Evolutionary conservation across 306 rosid genomes (phyloP), one percentile per base, ranked within the genome.

Genomic region (Luffa aegyptiaca): DNA sequence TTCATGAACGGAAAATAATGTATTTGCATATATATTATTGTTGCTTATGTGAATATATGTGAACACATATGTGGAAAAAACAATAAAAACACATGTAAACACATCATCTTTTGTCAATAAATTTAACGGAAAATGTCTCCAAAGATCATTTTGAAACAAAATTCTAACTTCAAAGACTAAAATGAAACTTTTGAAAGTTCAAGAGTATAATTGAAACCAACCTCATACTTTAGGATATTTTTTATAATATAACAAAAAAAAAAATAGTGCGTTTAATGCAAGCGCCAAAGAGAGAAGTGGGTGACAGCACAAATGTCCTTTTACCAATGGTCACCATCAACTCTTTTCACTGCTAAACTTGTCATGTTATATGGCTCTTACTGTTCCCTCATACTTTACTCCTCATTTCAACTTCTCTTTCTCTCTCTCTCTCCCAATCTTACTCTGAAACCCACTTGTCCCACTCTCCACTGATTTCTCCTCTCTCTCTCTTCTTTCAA

Each of bases 271-370:
- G 79, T 35, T 2, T 6, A 3, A 2, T 8, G 5, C n/a, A 75
- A 64, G 79, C 79, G 79, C 79, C 59, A 35, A 5, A 36, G 48
- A 17, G 79, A 52, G 46, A 35, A 35, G 64, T 75, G 79, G 79
- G 64, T 75, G 79, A 75, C 79, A 75, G 79, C 31, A 14, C 48
- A 49, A 21, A 1, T 18, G 70, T 41, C 64, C 75, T 26, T 68
- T 42, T 51, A 83, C 83, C 89, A 84, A 82, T 88, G 92, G 96
- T 91, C 96, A 86, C 90, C 86, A 88, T 92, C 97, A 86, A 82
- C 53, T 80, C 90, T 87, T 90, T 72, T 83, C 81, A 33, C 93
- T 92, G 97, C 93, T 90, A 84, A 87, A 87, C 87, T 92, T 92
- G 97, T 92, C 94, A 90, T 86, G 80, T 55, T 84, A 5, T 88